A percentile compares a stretch with the other conserved stretches of the same genome.
Conservation (phyloP, 441 rosid species). For the Bocquillonia castaneifolia region DNA sequence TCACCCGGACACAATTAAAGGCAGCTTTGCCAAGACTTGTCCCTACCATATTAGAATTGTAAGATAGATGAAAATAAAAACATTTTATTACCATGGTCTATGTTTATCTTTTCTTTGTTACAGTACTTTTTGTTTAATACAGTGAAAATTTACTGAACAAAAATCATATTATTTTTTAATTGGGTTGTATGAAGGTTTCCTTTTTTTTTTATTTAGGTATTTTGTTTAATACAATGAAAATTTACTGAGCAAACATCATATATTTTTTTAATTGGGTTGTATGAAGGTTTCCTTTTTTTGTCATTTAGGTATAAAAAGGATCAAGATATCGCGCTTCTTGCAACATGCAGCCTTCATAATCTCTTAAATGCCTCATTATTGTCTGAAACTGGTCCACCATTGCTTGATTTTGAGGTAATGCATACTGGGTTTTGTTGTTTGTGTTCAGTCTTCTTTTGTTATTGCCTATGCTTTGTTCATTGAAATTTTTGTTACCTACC, state of each 20-base stretch:
- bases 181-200: constrained; percentile 17
- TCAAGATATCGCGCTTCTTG: constrained; percentile 71
- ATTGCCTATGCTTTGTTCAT: not conserved
- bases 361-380: constrained; percentile 70
- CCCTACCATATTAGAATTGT: constrained; percentile 89
- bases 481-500: not conserved
- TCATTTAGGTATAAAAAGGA: constrained; percentile 73
- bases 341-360: constrained; percentile 80
- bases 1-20: constrained; percentile 76
- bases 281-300: constrained; percentile 20
- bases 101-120: not conserved
- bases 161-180: constrained; percentile 11
- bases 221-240: not conserved
- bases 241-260: not conserved
- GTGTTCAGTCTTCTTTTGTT: not conserved
- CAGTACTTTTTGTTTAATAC: not conserved
- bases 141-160: not conserved
- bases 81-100: not conserved
- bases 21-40: constrained; percentile 90
- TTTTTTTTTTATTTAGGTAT: too few relatives aligned
- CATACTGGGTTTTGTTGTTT: not conserved
- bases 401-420: constrained; percentile 94
- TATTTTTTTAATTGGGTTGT: constrained; percentile 13
- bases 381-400: constrained; percentile 96
- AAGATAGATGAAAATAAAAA: constrained; percentile 32